Conservation (phyloP, 805 yeast species). For the Schwanniomyces vanrijiae region DNA sequence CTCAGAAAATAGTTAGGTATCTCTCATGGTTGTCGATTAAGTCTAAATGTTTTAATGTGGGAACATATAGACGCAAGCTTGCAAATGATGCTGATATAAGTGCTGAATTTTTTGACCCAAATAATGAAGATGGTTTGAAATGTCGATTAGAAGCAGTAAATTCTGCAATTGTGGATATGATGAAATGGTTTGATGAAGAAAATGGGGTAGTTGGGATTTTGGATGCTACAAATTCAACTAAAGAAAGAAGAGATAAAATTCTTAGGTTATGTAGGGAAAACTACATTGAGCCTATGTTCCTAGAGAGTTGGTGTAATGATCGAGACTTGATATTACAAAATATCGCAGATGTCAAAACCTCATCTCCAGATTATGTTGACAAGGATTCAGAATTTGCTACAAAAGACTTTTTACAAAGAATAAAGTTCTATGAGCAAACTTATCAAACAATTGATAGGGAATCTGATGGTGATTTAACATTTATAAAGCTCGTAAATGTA, state of each 20-base stretch:
- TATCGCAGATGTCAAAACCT: slow-evolving; percentile 80
- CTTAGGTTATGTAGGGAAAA: slow-evolving; percentile 60
- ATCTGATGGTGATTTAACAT: slow-evolving; percentile 66
- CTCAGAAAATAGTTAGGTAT: slow-evolving; percentile 91
- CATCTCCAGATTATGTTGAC: slow-evolving; percentile 78
- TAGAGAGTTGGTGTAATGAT: slow-evolving; percentile 91
- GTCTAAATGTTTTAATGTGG: slow-evolving; percentile 87
- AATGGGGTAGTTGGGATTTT: slow-evolving; percentile 88
- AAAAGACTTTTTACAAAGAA: slow-evolving; percentile 69
- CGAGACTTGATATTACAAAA: slow-evolving; percentile 74
- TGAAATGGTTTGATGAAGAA: slow-evolving; percentile 80
- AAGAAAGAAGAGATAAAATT: slow-evolving; percentile 65
- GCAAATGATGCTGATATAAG: slow-evolving; percentile 54
- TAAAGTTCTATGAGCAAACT: slow-evolving; percentile 66
- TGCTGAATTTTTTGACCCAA: slow-evolving; percentile 77
- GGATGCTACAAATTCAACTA: slow-evolving; percentile 90
- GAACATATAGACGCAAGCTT: slow-evolving; percentile 70
- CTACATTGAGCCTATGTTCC: slow-evolving; percentile 82
- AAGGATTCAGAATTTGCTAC: slow-evolving; percentile 71
- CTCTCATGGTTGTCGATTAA: slow-evolving; percentile 88
- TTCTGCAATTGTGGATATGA: slow-evolving; percentile 73
- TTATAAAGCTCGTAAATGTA: slow-evolving; percentile 83
- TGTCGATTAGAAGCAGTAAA: slow-evolving; percentile 69
- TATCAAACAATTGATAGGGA: slow-evolving; percentile 74
- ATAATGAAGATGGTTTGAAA: slow-evolving; percentile 62